These are phyloP conservation scores for Pelagophyceae sp. DNA, from an alignment of 352 stramenopile species.

Conservation along the genomic window DNA sequence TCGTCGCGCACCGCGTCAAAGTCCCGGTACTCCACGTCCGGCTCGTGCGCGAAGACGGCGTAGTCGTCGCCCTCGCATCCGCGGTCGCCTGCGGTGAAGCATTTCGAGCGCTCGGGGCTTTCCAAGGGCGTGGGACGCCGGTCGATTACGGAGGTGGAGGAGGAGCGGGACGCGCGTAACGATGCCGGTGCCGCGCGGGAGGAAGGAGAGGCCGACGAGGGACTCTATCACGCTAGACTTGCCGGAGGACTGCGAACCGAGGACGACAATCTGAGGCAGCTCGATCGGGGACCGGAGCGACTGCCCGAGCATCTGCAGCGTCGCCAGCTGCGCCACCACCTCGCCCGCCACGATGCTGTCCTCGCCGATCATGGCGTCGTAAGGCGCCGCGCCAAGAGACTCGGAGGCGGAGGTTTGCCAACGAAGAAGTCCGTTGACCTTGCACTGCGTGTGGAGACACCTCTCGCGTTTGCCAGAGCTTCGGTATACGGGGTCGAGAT, in stretches of 20 bases:
- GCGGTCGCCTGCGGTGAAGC: too few relatives aligned
- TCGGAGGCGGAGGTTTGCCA: too few relatives aligned
- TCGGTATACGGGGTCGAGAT: too few relatives aligned
- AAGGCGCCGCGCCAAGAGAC: too few relatives aligned
- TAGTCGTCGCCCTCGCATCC: constrained; percentile 14
- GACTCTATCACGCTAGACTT: constrained; percentile 92
- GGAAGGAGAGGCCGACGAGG: constrained; percentile 79
- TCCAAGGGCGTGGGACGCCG: constrained; percentile 70
- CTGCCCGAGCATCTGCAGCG: constrained; percentile 98
- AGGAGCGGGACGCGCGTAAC: constrained; percentile 94
- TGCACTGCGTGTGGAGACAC: too few relatives aligned
- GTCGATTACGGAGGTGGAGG: constrained; percentile 96
- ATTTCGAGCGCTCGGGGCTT: constrained; percentile 8
- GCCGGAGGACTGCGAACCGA: constrained; percentile 88
- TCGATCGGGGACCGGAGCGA: constrained; percentile 91
- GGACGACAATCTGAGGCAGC: constrained; percentile 94
- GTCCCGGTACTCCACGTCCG: constrained; percentile 83
- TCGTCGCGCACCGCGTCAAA: constrained; percentile 93
- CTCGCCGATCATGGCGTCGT: too few relatives aligned
- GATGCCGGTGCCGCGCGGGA: constrained; percentile 93
- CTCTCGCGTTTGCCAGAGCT: too few relatives aligned
- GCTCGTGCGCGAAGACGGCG: constrained; percentile 92
- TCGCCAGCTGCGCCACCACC: constrained; percentile 71
- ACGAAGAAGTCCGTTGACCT: too few relatives aligned
- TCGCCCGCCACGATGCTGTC: background rate